Conservation (phyloP, 108 stramenopile species). For the Hondaea fermentalgiana region DNA sequence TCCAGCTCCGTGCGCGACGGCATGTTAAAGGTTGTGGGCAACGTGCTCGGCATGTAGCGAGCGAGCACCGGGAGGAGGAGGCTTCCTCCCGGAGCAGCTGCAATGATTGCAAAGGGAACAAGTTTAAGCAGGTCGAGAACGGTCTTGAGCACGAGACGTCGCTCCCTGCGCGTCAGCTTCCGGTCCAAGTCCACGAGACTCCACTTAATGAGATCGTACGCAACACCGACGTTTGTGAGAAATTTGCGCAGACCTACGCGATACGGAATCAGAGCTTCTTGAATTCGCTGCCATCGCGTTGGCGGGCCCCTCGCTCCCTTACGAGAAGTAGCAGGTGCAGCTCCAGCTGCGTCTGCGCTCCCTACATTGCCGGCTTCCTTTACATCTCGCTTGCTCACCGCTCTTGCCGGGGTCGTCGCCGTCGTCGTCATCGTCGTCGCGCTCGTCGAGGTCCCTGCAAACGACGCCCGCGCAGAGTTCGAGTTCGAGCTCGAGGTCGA, state of each 20-base stretch:
- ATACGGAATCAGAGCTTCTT: not conserved
- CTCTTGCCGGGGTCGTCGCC: too few relatives aligned
- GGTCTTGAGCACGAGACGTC: not conserved
- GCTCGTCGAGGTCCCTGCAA: too few relatives aligned
- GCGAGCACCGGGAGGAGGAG: not conserved
- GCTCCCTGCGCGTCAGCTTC: not conserved
- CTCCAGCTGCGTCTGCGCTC: too few relatives aligned
- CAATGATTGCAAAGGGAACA: not conserved
- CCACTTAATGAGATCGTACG: not conserved
- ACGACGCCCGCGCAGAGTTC: too few relatives aligned
- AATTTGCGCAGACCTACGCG: not conserved
- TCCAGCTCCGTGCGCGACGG: not conserved
- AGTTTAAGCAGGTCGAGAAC: not conserved
- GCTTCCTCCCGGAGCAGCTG: not conserved
- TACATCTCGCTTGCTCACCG: too few relatives aligned
- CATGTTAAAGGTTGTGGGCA: conserved; percentile 10
- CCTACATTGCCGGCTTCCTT: too few relatives aligned
- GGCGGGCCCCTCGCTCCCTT: not conserved
- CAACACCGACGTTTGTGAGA: not conserved
- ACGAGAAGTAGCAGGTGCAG: too few relatives aligned
- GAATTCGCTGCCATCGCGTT: not conserved
- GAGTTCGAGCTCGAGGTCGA: too few relatives aligned
- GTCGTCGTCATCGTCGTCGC: too few relatives aligned
- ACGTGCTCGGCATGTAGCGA: not conserved
- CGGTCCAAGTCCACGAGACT: not conserved